Conservation (phyloP, 768 basidiomycete species). For the Boletus huronensis region DNA sequence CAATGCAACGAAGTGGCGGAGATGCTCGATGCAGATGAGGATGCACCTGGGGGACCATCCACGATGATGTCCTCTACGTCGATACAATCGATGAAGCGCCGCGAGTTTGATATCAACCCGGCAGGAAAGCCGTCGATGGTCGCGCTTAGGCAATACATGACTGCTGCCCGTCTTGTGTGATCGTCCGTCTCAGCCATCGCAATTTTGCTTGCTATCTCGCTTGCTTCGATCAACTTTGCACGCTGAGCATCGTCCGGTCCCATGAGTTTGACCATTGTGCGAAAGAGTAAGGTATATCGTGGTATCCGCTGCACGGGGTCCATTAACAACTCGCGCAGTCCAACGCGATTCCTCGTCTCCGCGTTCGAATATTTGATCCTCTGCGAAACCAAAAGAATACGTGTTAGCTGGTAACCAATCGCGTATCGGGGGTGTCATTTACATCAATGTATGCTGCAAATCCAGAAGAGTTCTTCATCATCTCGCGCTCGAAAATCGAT, state of each 20-base stretch:
- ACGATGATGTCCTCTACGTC: constrained; percentile 82
- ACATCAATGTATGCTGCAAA: constrained; percentile 90
- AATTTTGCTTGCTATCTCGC: constrained; percentile 85
- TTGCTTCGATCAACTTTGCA: constrained; percentile 74
- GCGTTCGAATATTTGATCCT: constrained; percentile 82
- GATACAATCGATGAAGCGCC: constrained; percentile 86
- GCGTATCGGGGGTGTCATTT: constrained; percentile 30
- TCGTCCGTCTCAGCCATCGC: constrained; percentile 91
- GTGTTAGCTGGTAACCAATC: constrained; percentile 10
- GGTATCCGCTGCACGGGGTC: constrained; percentile 97
- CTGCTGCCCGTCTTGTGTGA: constrained; percentile 83
- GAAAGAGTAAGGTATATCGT: constrained; percentile 88
- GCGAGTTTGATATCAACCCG: constrained; percentile 81
- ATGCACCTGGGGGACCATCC: constrained; percentile 41
- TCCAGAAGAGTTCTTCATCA: constrained; percentile 72
- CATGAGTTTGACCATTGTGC: constrained; percentile 91
- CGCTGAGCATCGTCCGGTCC: constrained; percentile 72
- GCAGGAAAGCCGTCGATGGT: constrained; percentile 91
- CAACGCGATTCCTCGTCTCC: constrained; percentile 76
- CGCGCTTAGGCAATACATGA: constrained; percentile 80
- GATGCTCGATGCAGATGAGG: constrained; percentile 41
- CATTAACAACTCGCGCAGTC: constrained; percentile 88
- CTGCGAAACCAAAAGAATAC: constrained; percentile 35
- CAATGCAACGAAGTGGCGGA: constrained; percentile 63
- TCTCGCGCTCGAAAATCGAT: constrained; percentile 78